Percentiles rank a stretch among this genome's conserved stretches.
phyloP scores from a whole-genome alignment of 2,329 filamentous ascomycete species.

The Pseudogymnoascus destructans region DNA sequence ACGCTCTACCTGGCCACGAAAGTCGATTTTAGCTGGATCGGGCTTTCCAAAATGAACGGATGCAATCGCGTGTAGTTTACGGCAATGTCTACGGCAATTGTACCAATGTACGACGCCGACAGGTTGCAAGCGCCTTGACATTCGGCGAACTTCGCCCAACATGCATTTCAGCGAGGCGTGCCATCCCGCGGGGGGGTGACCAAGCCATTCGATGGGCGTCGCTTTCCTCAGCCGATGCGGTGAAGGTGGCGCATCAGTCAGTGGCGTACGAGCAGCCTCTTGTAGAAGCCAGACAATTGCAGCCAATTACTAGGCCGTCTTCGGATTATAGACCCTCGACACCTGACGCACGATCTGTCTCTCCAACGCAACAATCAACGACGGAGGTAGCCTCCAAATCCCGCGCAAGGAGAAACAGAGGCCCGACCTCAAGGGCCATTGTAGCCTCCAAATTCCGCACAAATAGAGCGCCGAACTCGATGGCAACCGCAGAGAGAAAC shows the following conservation, averaged over 20 bases:
- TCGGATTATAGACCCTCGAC: background rate
- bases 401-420: background rate
- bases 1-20: background rate
- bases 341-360: background rate
- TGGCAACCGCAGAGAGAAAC: background rate
- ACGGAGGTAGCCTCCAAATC: background rate
- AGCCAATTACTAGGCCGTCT: background rate
- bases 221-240: background rate
- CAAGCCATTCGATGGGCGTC: background rate
- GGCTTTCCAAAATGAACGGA: conserved; percentile 24
- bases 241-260: background rate
- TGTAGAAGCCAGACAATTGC: background rate
- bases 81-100: conserved; percentile 14
- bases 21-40: background rate
- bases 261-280: background rate
- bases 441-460: background rate
- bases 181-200: background rate
- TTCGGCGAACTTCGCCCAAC: background rate
- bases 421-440: background rate
- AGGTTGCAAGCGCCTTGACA: background rate
- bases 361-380: background rate
- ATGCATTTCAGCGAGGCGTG: background rate
- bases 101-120: conserved; percentile 3
- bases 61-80: conserved; percentile 23
- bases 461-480: background rate